Conservation (phyloP, 495 filamentous ascomycete genomes). For the Thozetella sp. region DNA sequence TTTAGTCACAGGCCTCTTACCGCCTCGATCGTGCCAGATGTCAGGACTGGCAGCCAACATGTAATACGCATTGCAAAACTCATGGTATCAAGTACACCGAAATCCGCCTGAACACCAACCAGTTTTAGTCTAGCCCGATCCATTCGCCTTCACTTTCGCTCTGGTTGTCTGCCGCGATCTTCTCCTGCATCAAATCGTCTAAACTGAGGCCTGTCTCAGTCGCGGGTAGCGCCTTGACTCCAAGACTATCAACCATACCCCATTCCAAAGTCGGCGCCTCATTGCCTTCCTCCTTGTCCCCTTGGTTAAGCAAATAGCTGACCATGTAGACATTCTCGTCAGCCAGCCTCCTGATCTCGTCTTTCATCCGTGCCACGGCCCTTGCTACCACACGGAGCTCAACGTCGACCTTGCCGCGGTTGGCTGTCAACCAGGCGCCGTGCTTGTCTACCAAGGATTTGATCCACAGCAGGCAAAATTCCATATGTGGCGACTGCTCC, state of each 20-base stretch:
- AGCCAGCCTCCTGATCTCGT: constrained; percentile 71
- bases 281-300: constrained; percentile 15
- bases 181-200: constrained; percentile 29
- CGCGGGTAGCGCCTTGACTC: constrained; percentile 21
- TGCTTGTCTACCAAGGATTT: constrained; percentile 81
- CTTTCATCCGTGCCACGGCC: constrained; percentile 74
- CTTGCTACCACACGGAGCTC: constrained; percentile 81
- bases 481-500: constrained; percentile 89
- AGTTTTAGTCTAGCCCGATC: constrained; percentile 54
- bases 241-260: constrained; percentile 12
- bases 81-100: too few species aligned
- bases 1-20: too few species aligned
- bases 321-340: constrained; percentile 87
- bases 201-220: constrained; percentile 20
- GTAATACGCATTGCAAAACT: too few species aligned
- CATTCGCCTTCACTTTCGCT: constrained; percentile 48
- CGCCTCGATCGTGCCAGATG: too few species aligned
- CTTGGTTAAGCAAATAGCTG: constrained; percentile 69
- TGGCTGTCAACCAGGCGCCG: constrained; percentile 80
- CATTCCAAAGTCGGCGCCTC: constrained; percentile 12
- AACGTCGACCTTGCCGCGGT: constrained; percentile 71
- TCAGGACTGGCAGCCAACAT: too few species aligned
- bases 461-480: constrained; percentile 93
- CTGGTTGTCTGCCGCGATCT: constrained; percentile 15
- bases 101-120: too few species aligned